Conservation (phyloP, 371 early-diverging fungal genomes). For the Dichotomocladium elegans region DNA sequence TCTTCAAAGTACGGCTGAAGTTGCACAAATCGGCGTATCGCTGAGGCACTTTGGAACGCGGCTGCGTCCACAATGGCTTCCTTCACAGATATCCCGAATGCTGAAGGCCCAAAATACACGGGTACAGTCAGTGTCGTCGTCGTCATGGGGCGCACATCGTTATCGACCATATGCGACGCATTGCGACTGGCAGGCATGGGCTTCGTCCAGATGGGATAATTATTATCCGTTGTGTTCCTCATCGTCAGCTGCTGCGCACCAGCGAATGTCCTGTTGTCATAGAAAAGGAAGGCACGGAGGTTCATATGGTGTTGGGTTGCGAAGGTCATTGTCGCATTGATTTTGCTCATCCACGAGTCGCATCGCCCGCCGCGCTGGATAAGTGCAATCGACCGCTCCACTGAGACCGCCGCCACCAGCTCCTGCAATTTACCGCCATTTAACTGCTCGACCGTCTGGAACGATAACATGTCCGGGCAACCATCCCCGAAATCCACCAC, state of each 20-base stretch:
- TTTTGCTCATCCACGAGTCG: slow-evolving; percentile 29
- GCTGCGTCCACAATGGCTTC: background rate
- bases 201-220: slow-evolving; percentile 17
- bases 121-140: background rate
- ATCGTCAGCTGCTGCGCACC: background rate
- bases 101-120: slow-evolving; percentile 25
- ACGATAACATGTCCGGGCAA: background rate
- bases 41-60: background rate
- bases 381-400: slow-evolving; percentile 28
- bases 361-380: slow-evolving; percentile 22
- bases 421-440: no score
- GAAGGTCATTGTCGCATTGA: slow-evolving; percentile 15
- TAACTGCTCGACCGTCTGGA: slow-evolving; percentile 1
- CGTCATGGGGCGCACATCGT: slow-evolving; percentile 18
- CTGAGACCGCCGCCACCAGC: no score
- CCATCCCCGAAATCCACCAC: slow-evolving; percentile 14
- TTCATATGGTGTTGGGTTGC: slow-evolving; percentile 17
- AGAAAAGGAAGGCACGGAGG: slow-evolving; percentile 24
- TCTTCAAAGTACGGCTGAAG: background rate
- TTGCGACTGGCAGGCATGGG: slow-evolving; percentile 20
- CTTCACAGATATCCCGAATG: slow-evolving; percentile 10
- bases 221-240: slow-evolving; percentile 8
- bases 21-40: slow-evolving; percentile 1
- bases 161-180: slow-evolving; percentile 29
- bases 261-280: slow-evolving; percentile 21